A percentile compares a stretch with the other conserved stretches of the same genome.
Conservation (phyloP, 2,329 filamentous ascomycete genomes). For the Sarocladium oryzae region DNA sequence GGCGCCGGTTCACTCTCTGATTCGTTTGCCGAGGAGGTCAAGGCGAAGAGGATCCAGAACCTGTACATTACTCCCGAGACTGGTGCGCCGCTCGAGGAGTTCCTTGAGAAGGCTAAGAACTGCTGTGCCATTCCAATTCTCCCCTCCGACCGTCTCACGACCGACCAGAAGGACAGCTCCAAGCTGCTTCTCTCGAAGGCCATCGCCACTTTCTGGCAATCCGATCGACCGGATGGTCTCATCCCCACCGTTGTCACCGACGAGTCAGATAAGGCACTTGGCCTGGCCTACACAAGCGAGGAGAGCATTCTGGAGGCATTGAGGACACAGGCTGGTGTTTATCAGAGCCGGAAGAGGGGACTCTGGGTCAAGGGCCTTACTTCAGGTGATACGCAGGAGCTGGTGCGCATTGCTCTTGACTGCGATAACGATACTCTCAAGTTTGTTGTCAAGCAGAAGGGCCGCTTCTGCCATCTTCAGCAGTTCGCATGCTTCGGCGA, state of each 20-base stretch:
- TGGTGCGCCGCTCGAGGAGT: slow-evolving; percentile 36
- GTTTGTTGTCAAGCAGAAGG: slow-evolving; percentile 85
- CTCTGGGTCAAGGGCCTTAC: slow-evolving; percentile 96
- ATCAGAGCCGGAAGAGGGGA: slow-evolving; percentile 91
- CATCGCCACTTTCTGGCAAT: slow-evolving; percentile 67
- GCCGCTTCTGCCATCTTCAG: slow-evolving; percentile 88
- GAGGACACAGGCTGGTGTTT: slow-evolving; percentile 72
- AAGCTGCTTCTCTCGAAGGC: slow-evolving; percentile 58
- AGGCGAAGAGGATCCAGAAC: slow-evolving; percentile 37
- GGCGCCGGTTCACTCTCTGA: slow-evolving; percentile 10
- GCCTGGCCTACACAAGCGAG: slow-evolving; percentile 88
- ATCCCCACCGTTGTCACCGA: slow-evolving; percentile 89
- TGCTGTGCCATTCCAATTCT: slow-evolving; percentile 64
- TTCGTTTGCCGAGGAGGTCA: slow-evolving; percentile 38
- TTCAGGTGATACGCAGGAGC: slow-evolving; percentile 87
- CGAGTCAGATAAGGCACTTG: slow-evolving; percentile 75
- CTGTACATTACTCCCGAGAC: slow-evolving; percentile 46
- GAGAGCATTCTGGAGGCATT: slow-evolving; percentile 86
- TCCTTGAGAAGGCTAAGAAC: slow-evolving; percentile 42
- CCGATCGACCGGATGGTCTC: slow-evolving; percentile 76
- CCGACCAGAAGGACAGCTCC: slow-evolving; percentile 54
- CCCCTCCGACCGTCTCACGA: slow-evolving; percentile 62
- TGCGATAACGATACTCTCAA: slow-evolving; percentile 91
- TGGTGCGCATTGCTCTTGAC: slow-evolving; percentile 78
- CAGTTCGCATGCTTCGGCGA: slow-evolving; percentile 91